These are phyloP conservation scores for Hypocreales sp. DNA, from an alignment of 2,329 filamentous ascomycete genomes.

Conservation along the genomic window DNA sequence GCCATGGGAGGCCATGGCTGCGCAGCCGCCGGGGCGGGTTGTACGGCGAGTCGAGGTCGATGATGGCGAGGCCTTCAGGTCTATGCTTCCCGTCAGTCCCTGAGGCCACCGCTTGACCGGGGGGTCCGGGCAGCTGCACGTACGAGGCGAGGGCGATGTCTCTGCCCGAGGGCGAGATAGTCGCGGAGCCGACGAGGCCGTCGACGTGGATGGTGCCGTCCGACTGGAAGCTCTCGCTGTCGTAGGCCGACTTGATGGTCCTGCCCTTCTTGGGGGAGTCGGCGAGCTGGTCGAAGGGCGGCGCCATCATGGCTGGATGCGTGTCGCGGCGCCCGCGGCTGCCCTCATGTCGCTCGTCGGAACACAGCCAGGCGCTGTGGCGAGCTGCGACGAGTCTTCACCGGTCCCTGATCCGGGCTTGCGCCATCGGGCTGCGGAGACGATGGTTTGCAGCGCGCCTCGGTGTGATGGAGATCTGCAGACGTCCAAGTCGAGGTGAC, in stretches of 20 bases:
- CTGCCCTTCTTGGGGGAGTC: constrained; percentile 40
- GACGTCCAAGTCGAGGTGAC: no score
- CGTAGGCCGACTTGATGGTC: constrained; percentile 52
- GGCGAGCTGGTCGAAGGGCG: constrained; percentile 27
- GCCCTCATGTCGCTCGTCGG: background rate
- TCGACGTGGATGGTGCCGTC: constrained; percentile 76
- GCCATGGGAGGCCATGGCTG: constrained; percentile 79
- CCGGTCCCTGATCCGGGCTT: background rate
- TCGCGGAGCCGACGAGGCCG: constrained; percentile 71
- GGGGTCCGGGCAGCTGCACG: no score
- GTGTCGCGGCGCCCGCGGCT: background rate
- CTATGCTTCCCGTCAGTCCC: no score
- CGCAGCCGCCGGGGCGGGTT: constrained; percentile 69
- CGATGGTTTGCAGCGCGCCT: no score
- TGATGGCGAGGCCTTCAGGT: constrained; percentile 76
- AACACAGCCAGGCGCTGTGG: no score
- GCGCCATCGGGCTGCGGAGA: no score
- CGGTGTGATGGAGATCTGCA: no score
- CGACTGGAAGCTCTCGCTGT: constrained; percentile 76
- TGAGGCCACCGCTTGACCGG: no score
- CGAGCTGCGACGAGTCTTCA: no score
- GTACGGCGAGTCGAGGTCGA: constrained; percentile 81
- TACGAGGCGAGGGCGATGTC: constrained; percentile 79
- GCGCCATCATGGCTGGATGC: constrained; percentile 20
- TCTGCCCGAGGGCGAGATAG: constrained; percentile 80